A percentile compares a stretch with the other conserved stretches of the same genome.
These are phyloP conservation scores for Pythium catenulatum DNA, from an alignment of 352 stramenopile species.

Conservation along the genomic window DNA sequence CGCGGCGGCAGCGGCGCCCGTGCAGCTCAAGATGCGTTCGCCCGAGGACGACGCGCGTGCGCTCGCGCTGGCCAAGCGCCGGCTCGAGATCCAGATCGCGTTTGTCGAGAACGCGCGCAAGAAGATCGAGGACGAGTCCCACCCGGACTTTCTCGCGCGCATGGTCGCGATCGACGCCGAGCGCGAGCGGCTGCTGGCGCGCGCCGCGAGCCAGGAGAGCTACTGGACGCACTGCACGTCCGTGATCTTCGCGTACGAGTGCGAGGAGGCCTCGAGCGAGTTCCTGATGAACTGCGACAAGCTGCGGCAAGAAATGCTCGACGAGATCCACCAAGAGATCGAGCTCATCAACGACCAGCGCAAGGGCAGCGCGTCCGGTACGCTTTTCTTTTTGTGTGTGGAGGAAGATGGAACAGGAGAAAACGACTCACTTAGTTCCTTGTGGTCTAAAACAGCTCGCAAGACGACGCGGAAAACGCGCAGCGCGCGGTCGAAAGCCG, in stretches of 20 bases:
- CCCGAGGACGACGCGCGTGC: slow-evolving; percentile 47
- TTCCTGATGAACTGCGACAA: slow-evolving; percentile 88
- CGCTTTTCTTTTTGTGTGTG: slow-evolving; percentile 20
- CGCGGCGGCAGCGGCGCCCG: neutral
- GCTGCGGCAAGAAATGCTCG: slow-evolving; percentile 89
- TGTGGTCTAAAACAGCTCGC: slow-evolving; percentile 61
- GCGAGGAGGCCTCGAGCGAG: slow-evolving; percentile 87
- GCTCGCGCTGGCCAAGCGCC: slow-evolving; percentile 37
- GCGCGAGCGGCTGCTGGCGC: slow-evolving; percentile 68
- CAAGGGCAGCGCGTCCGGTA: slow-evolving; percentile 75
- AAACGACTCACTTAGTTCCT: too few relatives aligned
- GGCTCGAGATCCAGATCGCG: slow-evolving; percentile 81
- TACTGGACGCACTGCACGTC: slow-evolving; percentile 79
- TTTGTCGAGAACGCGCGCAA: slow-evolving; percentile 81
- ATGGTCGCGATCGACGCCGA: slow-evolving; percentile 71
- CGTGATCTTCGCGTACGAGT: slow-evolving; percentile 91
- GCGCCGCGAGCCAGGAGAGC: slow-evolving; percentile 69
- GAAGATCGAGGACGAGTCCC: slow-evolving; percentile 81
- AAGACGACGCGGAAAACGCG: slow-evolving; percentile 87
- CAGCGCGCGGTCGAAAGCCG: slow-evolving; percentile 81
- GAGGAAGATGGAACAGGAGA: too few relatives aligned
- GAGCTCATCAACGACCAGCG: slow-evolving; percentile 88
- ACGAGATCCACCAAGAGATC: slow-evolving; percentile 93
- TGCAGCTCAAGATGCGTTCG: neutral
- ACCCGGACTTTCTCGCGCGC: slow-evolving; percentile 80